Evolutionary conservation across 257 asterid genomes (phyloP).

Genomic region (Scutellaria barbata): DNA sequence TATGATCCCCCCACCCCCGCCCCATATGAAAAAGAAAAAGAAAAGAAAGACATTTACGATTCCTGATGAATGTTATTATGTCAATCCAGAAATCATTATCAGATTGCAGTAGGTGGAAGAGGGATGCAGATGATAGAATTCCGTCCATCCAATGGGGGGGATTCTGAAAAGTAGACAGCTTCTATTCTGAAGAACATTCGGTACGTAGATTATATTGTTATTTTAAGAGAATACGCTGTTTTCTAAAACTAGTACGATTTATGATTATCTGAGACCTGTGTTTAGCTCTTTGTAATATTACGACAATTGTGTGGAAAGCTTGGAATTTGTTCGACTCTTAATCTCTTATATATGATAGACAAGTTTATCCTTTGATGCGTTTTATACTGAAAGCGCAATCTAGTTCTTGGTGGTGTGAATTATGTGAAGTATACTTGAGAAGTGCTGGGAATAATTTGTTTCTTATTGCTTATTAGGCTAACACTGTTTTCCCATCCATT

Average conservation of each 20-base stretch:
- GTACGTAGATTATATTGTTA: not conserved
- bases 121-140: conserved; percentile 95
- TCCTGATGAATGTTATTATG: conserved; percentile 15
- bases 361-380: not conserved
- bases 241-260: not conserved
- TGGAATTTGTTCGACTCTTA: not conserved
- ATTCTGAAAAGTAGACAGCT: conserved; percentile 26
- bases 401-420: not conserved
- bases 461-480: too few relatives aligned
- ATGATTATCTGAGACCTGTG: not conserved
- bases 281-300: not conserved
- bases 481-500: too few relatives aligned
- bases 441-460: too few relatives aligned
- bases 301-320: not conserved
- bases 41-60: too few relatives aligned
- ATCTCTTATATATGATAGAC: not conserved
- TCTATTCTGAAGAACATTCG: not conserved
- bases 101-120: conserved; percentile 92
- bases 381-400: not conserved
- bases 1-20: too few relatives aligned
- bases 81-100: conserved; percentile 67
- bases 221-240: conserved; percentile 25
- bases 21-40: too few relatives aligned
- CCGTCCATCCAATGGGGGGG: conserved; percentile 39
- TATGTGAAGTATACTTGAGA: not conserved